phyloP scores from a whole-genome alignment of 768 basidiomycete genomes.

The Russula sp. region DNA sequence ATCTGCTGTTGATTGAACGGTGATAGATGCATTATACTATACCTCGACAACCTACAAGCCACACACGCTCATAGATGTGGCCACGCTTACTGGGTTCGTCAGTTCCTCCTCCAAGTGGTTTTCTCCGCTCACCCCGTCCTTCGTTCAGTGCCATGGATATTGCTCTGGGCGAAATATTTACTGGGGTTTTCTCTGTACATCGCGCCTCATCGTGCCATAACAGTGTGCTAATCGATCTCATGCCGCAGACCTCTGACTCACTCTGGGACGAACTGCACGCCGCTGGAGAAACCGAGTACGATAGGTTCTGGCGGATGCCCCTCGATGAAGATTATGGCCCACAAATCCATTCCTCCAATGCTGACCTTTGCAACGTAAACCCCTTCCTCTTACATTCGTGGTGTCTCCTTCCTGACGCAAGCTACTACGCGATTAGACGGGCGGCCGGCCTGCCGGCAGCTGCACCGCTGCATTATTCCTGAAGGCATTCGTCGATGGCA shows the following conservation, averaged over 20 bases:
- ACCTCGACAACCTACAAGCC: conserved; percentile 71
- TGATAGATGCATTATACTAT: conserved; percentile 76
- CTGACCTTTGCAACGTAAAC: conserved; percentile 72
- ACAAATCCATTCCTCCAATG: conserved; percentile 72
- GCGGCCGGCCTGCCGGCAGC: conserved; percentile 65
- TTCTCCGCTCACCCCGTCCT: neutral
- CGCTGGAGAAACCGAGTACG: conserved; percentile 70
- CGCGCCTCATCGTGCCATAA: neutral
- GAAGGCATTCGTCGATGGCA: conserved; percentile 73
- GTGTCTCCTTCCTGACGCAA: conserved; percentile 3
- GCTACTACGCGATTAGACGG: conserved; percentile 40
- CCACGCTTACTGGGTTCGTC: conserved; percentile 72
- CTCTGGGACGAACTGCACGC: conserved; percentile 65
- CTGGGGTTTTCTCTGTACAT: conserved; percentile 73
- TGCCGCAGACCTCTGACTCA: conserved; percentile 55
- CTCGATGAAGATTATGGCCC: conserved; percentile 75
- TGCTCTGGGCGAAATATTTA: conserved; percentile 69
- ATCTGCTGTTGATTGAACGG: neutral
- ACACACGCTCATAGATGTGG: conserved; percentile 79
- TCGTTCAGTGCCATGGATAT: conserved; percentile 57
- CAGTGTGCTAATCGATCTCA: neutral
- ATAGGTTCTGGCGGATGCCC: conserved; percentile 89
- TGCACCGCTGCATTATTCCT: conserved; percentile 86
- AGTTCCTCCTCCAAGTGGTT: conserved; percentile 11
- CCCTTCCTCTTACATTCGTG: neutral